Base-by-base conservation (phyloP, 2,329 filamentous ascomycete genomes). In the Emergomyces orientalis region DNA sequence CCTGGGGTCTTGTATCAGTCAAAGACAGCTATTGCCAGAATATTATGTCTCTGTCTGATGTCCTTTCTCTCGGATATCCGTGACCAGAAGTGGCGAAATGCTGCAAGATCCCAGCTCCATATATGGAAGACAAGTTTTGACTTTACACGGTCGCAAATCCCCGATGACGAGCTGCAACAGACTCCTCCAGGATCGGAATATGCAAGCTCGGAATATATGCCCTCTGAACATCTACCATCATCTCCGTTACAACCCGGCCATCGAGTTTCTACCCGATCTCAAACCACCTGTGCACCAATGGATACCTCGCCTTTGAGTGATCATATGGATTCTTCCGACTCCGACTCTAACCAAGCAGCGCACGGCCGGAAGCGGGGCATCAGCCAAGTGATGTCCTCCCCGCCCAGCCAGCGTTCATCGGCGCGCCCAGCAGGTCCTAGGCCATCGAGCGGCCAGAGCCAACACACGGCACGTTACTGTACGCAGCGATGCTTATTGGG, bases 41-140 rank as follows among this genome's bases (percentile, higher is more conserved):
- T n/a, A n/a, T n/a, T n/a, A n/a, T n/a, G n/a, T n/a, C 64, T 70
- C 3, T 69, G 64, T 63, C 63, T 72, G 32, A 69, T 72, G 69
- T 63, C 63, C 37, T 70, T 65, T 59, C 43, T 52, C 22, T 69
- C 67, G 5, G 22, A 60, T 25, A 2, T 59, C 2, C 69, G 69
- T 17, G 64, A 63, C 27, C 66, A 71, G 30, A 63, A 65, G 7
- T 73, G 67, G 69, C 63, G 70, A 30, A 67, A 70, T 63, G 37
- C 17, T 19, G 58, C 62, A 47, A 59, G 51, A n/a, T 59, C 43
- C n/a, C n/a, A n/a, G n/a, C n/a, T n/a, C n/a, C n/a, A n/a, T n/a
- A n/a, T n/a, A n/a, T n/a, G n/a, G n/a, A n/a, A n/a, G n/a, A n/a
- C n/a, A n/a, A n/a, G n/a, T n/a, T n/a, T n/a, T n/a, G n/a, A n/a